Conservation (phyloP, 495 filamentous ascomycete genomes). For the Aspergillus indologenus region DNA sequence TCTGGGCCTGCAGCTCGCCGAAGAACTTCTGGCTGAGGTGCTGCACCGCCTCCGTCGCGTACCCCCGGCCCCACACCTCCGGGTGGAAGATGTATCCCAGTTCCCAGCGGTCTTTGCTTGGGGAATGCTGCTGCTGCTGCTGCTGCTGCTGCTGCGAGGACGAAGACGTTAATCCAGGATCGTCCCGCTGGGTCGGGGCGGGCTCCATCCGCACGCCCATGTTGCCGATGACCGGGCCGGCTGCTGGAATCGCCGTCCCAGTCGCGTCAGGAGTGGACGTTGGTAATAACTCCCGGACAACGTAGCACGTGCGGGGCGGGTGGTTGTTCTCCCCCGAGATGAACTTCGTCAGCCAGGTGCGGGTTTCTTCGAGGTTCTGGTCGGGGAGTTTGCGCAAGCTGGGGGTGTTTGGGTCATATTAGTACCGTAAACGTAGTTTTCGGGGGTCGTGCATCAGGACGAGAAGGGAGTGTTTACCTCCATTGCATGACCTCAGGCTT, state of each 20-base stretch:
- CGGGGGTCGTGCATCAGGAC: background rate
- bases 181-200: background rate
- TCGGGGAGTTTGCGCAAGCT: slow-evolving; percentile 5
- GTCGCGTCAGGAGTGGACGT: too few relatives aligned
- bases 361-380: slow-evolving; percentile 1
- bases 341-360: slow-evolving; percentile 2
- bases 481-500: slow-evolving; percentile 16
- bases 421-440: background rate
- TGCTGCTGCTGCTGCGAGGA: background rate
- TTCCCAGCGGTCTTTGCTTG: slow-evolving; percentile 10
- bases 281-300: background rate
- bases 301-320: background rate
- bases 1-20: background rate
- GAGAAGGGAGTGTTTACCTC: slow-evolving; percentile 7
- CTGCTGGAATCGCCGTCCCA: too few relatives aligned
- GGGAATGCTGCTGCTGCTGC: background rate
- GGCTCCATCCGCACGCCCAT: background rate
- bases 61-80: slow-evolving; percentile 16
- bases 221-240: background rate
- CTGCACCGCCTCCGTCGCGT: slow-evolving; percentile 20
- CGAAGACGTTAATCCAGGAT: background rate
- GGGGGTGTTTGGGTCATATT: background rate
- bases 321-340: background rate
- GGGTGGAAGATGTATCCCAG: slow-evolving; percentile 21
- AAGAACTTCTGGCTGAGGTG: slow-evolving; percentile 8